Percentiles rank a stretch among this genome's conserved stretches.
These are phyloP conservation scores for Sanghuangporus weigelae DNA, from an alignment of 1,284 basidiomycete species.

Conservation along the genomic window DNA sequence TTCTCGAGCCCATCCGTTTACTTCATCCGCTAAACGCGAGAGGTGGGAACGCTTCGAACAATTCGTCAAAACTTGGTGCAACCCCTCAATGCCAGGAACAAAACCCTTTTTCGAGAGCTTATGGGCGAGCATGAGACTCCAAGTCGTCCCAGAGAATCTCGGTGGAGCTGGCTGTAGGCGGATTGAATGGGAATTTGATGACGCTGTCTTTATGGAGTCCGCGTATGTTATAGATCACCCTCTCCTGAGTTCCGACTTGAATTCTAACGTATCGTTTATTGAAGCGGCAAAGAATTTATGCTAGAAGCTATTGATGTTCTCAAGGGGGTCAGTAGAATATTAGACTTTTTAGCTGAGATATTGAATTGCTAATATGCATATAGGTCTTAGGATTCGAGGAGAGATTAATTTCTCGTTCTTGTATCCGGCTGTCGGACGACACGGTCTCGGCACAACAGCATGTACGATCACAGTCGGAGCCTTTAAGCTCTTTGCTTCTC, in stretches of 20 bases:
- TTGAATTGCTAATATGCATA: slow-evolving; percentile 5
- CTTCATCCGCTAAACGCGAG: slow-evolving; percentile 63
- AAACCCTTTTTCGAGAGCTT: slow-evolving; percentile 74
- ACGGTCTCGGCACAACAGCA: slow-evolving; percentile 36
- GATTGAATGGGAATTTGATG: slow-evolving; percentile 78
- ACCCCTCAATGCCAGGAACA: slow-evolving; percentile 74
- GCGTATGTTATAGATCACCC: slow-evolving; percentile 50
- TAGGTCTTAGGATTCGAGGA: slow-evolving; percentile 22
- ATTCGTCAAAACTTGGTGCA: slow-evolving; percentile 73
- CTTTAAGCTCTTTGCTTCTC: slow-evolving; percentile 32
- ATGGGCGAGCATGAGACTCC: slow-evolving; percentile 71
- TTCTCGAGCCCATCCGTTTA: slow-evolving; percentile 55
- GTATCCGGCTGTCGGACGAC: slow-evolving; percentile 24
- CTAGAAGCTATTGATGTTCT: slow-evolving; percentile 74
- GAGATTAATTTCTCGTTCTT: slow-evolving; percentile 11
- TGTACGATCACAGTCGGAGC: slow-evolving; percentile 51
- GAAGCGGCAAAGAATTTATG: slow-evolving; percentile 80
- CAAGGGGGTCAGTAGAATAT: slow-evolving; percentile 60
- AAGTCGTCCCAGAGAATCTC: slow-evolving; percentile 62
- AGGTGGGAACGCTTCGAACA: slow-evolving; percentile 63
- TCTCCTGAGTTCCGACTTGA: slow-evolving; percentile 13
- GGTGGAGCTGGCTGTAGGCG: slow-evolving; percentile 64
- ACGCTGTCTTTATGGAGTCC: slow-evolving; percentile 79
- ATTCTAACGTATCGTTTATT: slow-evolving; percentile 19
- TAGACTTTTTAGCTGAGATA: background rate